A percentile compares a stretch with the other conserved stretches of the same genome.
Conservation (phyloP, 192 early-diverging fungal species). For the Kickxella alabastrina region DNA sequence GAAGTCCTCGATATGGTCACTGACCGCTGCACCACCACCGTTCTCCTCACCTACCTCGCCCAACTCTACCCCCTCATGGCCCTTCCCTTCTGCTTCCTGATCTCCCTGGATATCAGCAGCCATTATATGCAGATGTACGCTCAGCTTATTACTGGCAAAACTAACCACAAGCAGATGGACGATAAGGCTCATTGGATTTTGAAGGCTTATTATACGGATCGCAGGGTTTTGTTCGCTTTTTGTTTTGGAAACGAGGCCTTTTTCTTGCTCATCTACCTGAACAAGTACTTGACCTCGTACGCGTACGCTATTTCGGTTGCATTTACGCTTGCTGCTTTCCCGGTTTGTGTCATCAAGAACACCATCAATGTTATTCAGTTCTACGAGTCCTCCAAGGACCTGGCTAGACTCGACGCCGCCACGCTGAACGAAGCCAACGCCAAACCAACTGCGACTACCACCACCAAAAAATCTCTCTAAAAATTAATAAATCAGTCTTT, state of each 20-base stretch:
- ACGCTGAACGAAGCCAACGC: constrained; percentile 28
- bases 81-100: constrained; percentile 85
- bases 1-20: constrained; percentile 99
- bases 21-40: constrained; percentile 90
- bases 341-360: constrained; percentile 85
- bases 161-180: constrained; percentile 88
- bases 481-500: too few species aligned
- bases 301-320: constrained; percentile 17
- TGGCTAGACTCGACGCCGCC: constrained; percentile 66
- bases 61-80: constrained; percentile 61
- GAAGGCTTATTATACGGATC: constrained; percentile 89
- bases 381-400: constrained; percentile 71
- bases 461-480: too few species aligned
- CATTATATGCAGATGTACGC: constrained; percentile 99
- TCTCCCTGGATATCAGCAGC: constrained; percentile 88
- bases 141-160: constrained; percentile 75
- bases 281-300: constrained; percentile 37
- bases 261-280: constrained; percentile 85
- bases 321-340: constrained; percentile 51
- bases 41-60: constrained; percentile 83
- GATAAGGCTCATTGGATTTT: constrained; percentile 71
- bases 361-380: constrained; percentile 93
- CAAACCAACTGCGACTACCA: constrained; percentile 41
- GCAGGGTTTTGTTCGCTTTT: constrained; percentile 81
- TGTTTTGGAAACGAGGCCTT: constrained; percentile 91